Evolutionary conservation across 1,284 basidiomycete genomes (phyloP).

Genomic region (Apiotrichum veenhuisii): DNA sequence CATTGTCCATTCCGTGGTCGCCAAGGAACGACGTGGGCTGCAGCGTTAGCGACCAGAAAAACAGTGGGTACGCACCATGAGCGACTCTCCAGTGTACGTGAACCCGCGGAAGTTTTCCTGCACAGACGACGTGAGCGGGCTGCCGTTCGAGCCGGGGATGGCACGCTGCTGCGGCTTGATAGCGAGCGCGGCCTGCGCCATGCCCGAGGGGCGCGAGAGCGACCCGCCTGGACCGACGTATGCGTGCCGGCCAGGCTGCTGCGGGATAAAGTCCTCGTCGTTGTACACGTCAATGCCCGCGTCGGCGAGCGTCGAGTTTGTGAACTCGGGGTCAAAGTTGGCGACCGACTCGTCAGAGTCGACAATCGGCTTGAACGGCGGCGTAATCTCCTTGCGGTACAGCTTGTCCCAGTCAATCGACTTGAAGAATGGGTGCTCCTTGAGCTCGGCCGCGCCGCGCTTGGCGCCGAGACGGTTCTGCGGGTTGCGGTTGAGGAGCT

Average conservation of each 20-base stretch:
- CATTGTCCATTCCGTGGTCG: conserved; percentile 44
- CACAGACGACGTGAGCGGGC: conserved; percentile 77
- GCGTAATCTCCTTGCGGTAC: conserved; percentile 83
- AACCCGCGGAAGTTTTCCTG: conserved; percentile 93
- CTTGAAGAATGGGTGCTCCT: conserved; percentile 93
- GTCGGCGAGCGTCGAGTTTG: conserved; percentile 51
- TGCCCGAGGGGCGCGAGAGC: conserved; percentile 31
- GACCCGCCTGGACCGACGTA: conserved; percentile 49
- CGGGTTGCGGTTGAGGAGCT: conserved; percentile 97
- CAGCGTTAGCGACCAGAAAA: too few species aligned
- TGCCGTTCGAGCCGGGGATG: conserved; percentile 47
- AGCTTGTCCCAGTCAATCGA: conserved; percentile 86
- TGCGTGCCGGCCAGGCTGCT: conserved; percentile 35
- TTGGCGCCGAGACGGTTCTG: conserved; percentile 90
- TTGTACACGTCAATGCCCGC: conserved; percentile 59
- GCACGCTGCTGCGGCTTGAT: conserved; percentile 40
- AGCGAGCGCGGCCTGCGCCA: conserved; percentile 36
- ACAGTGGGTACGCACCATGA: conserved; percentile 48
- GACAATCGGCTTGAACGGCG: conserved; percentile 96
- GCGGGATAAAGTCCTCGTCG: conserved; percentile 51
- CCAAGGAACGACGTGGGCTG: conserved; percentile 51
- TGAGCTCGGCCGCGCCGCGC: conserved; percentile 88
- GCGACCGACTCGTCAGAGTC: conserved; percentile 96
- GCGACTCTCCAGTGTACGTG: conserved; percentile 81
- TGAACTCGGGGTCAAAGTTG: conserved; percentile 99